Conservation (phyloP, 2,329 filamentous ascomycete genomes). For the Aspergillus awamori region DNA sequence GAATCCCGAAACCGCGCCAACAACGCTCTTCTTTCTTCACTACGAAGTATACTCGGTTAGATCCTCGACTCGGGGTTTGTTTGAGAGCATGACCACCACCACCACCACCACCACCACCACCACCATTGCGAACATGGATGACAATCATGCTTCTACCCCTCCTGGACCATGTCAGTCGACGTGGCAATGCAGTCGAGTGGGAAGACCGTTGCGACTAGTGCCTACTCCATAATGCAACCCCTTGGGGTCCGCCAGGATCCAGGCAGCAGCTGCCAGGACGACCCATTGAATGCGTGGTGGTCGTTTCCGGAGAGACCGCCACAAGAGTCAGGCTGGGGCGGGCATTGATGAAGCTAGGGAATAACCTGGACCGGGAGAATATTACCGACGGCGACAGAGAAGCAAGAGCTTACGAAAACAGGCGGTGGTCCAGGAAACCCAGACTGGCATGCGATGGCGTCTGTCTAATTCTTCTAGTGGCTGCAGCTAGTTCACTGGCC, state of each 20-base stretch:
- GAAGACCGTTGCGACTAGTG: slow-evolving; percentile 6
- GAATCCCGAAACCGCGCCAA: neutral
- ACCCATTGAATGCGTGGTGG: neutral
- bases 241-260: neutral
- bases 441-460: neutral
- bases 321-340: too few species aligned
- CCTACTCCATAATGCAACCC: neutral
- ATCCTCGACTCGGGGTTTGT: neutral
- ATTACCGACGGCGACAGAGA: neutral
- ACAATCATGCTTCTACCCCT: neutral
- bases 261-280: neutral
- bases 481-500: slow-evolving; percentile 1
- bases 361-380: neutral
- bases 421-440: neutral
- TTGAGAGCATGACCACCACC: neutral
- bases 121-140: neutral
- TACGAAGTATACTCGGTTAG: neutral
- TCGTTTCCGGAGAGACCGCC: neutral
- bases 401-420: neutral
- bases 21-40: neutral
- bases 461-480: neutral
- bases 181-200: slow-evolving; percentile 1
- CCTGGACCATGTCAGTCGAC: neutral
- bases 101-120: neutral
- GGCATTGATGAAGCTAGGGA: neutral